Base-by-base conservation (phyloP, 345 rosid genomes). In the Eucalyptus erythrocorys region DNA sequence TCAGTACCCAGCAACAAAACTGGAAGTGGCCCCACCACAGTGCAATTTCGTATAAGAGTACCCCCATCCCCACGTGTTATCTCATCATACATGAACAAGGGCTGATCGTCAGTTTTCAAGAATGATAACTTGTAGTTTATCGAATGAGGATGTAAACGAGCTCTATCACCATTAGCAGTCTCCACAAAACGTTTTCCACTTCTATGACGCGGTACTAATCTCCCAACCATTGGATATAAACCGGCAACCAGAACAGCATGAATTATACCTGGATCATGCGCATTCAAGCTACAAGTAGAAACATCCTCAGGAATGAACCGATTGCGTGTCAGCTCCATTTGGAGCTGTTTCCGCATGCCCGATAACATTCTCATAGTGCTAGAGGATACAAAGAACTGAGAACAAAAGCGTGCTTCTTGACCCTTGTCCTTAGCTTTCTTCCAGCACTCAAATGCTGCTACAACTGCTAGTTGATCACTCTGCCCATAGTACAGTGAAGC, bases 391-490 rank as follows among this genome's bases (percentile, higher is more conserved):
- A 96, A 97, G 91, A 95, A 96, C 71, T 94, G 93, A 86, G 98
- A 93, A 93, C 99, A 97, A 91, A 98, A 95, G 59, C 88, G 88
- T 34, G 92, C 90, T 86, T 94, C 92, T 87, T 89, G 94, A 87
- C 97, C 96, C 87, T 93, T 93, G 87, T 89, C 92, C 89, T 95
- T 98, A 64, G 99, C 97, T 87, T 87, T 94, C 92, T 89, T 96
- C 99, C 99, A 98, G 93, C 97, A 94, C 85, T 98, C 97, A 89
- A 94, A 98, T 84, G 99, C 99, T 79, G 98, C 98, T 87, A 98
- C 92, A 88, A 97, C 95, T 43, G 99, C 98, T 84, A 97, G 92
- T 91, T 97, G 99, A 93, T 98, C 99, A 87, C 99, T 96, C 88
- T 93, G 94, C 40, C 99, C 98, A 43, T 96, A 96, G 86, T 95